Conservation (phyloP, 139 green algal genomes). For the Nannochloris sp. region DNA sequence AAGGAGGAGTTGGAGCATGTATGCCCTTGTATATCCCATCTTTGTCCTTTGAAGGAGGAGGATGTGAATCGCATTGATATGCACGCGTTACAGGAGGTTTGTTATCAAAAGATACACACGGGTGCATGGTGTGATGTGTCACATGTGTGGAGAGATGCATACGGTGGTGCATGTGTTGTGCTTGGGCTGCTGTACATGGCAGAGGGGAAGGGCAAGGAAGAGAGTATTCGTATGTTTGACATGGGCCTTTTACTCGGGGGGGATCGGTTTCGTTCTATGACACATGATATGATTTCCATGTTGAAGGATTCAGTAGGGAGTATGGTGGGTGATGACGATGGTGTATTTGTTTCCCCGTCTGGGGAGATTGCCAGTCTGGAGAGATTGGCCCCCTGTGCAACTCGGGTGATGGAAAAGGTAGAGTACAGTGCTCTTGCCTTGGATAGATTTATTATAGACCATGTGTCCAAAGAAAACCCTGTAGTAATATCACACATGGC, state of each 20-base stretch:
- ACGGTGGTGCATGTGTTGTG: conserved; percentile 50
- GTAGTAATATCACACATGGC: conserved; percentile 39
- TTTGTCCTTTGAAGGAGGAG: not conserved
- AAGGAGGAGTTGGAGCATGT: not conserved
- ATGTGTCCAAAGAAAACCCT: not conserved
- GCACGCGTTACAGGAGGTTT: not conserved
- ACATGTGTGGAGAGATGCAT: conserved; percentile 69
- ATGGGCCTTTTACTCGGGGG: not conserved
- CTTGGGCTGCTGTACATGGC: not conserved
- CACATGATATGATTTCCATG: not conserved
- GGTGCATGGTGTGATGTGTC: conserved; percentile 69
- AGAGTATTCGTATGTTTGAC: not conserved
- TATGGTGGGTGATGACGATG: too few relatives aligned
- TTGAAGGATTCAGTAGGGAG: not conserved
- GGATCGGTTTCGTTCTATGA: not conserved
- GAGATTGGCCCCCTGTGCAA: too few relatives aligned
- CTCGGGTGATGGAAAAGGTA: too few relatives aligned
- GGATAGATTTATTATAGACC: conserved; percentile 7
- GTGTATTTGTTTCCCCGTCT: too few relatives aligned
- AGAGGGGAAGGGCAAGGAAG: not conserved
- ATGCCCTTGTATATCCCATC: not conserved
- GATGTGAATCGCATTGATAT: not conserved
- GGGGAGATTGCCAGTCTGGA: too few relatives aligned
- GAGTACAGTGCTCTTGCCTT: not conserved
- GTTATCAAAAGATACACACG: conserved; percentile 79